A percentile compares a stretch with the other conserved stretches of the same genome.
Conservation (phyloP, 441 rosid species). For the Capsella rubella region DNA sequence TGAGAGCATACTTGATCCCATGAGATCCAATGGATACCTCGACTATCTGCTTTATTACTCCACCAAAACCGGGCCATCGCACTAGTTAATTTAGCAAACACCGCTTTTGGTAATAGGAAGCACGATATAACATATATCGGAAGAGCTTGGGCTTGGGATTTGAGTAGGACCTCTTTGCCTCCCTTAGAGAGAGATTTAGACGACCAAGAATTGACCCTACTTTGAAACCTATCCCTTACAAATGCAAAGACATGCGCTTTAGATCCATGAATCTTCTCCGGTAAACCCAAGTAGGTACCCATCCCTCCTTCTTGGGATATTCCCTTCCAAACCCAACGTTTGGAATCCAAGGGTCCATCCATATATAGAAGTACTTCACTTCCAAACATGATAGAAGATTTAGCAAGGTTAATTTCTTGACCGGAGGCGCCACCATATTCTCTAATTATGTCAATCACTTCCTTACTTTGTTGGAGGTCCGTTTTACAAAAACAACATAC, state of each 20-base stretch:
- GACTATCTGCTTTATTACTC: not conserved
- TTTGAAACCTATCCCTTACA: not conserved
- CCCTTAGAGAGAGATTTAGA: not conserved
- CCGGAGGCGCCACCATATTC: not conserved
- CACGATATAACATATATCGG: not conserved
- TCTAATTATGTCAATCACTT: not conserved
- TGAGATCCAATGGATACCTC: not conserved
- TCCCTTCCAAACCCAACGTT: no score
- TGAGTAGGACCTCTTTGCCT: not conserved
- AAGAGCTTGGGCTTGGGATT: not conserved
- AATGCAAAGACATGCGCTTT: not conserved
- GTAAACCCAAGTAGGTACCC: not conserved
- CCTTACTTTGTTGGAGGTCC: not conserved
- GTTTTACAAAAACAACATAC: not conserved
- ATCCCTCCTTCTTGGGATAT: not conserved
- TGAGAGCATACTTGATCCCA: not conserved
- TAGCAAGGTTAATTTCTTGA: not conserved
- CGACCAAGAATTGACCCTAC: accelerated
- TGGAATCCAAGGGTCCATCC: no score
- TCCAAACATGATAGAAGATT: not conserved
- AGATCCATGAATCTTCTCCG: not conserved
- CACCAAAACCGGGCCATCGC: not conserved
- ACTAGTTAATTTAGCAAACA: not conserved
- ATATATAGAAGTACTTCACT: not conserved
- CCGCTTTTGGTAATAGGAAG: not conserved